Base-by-base conservation (phyloP, 768 basidiomycete genomes). In the Butyriboletus loyo region DNA sequence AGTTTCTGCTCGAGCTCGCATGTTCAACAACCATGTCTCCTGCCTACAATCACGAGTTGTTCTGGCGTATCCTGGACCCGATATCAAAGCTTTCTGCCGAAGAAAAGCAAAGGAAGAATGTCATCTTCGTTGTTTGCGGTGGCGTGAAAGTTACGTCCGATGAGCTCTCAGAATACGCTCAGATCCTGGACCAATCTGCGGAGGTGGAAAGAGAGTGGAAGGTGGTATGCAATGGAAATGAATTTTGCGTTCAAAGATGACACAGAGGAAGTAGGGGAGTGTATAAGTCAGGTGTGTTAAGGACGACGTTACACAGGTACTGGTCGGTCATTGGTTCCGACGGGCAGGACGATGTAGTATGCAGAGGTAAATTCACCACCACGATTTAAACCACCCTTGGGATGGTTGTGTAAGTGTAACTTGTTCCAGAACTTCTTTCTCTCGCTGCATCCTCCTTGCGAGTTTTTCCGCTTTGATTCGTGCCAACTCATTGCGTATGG, bases 1-100 rank as follows among this genome's bases (percentile, higher is more conserved):
- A 87, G 66, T 72, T 84, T 50, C 72, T 90, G 24, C 81, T 87
- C 10, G 88, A 92, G 59, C 73, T 91, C 22, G 85, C 89, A 2
- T 89, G 88, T 56, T 76, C 87, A 6, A 82, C 85, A 8, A 82
- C 88, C 4, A 73, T 92, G 8, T 75, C 79, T 2, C 79, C 86
- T 2, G 87, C 82, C 2, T 91, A 89, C 62, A 77, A 77, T 30
- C 74, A 68, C 2, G 66, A 70, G 6, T 68, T 90, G 25, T 82
- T 91, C 61, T 67, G 79, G 52, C 75, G 66, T 39, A 49, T 69
- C 45, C 31, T 66, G 44, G 64, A 66, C 43, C 58, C 66, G 22
- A 37, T 28, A 31, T 62, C 57, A 19, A 42, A 54, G n/a, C 54
- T 68, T 37, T 64, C 64, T 34, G 10, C 31, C 58, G 31, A 68